A percentile compares a stretch with the other conserved stretches of the same genome.
Evolutionary conservation across 805 yeast species (phyloP).

Genomic region (Saccharomycopsis lassenensis): DNA sequence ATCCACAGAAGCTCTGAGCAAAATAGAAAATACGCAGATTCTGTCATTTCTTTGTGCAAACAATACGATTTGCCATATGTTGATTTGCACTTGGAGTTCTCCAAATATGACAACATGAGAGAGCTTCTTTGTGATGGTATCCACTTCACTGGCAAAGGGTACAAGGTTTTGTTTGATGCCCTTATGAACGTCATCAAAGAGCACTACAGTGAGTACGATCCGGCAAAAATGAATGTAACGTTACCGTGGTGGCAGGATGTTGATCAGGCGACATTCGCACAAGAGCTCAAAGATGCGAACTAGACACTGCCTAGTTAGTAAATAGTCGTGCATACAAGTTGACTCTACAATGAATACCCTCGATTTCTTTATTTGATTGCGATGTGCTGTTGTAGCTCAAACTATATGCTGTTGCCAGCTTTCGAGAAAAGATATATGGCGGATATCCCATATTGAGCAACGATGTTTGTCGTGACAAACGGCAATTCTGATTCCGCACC

Average conservation of each 20-base stretch:
- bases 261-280: too few species aligned
- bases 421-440: too few species aligned
- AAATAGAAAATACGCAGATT: conserved; percentile 41
- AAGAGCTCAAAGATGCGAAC: too few species aligned
- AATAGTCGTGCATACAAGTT: too few species aligned
- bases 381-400: too few species aligned
- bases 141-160: conserved; percentile 48
- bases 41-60: conserved; percentile 34
- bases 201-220: conserved; percentile 38
- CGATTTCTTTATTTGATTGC: too few species aligned
- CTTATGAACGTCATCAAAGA: conserved; percentile 29
- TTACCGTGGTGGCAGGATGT: conserved; percentile 40
- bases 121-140: conserved; percentile 43
- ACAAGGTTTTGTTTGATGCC: conserved; percentile 36
- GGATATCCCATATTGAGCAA: too few species aligned
- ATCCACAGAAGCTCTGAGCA: conserved; percentile 35
- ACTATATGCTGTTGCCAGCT: too few species aligned
- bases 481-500: neutral
- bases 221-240: conserved; percentile 30
- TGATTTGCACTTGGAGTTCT: conserved; percentile 39
- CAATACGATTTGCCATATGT: conserved; percentile 44
- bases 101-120: conserved; percentile 28
- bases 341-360: too few species aligned
- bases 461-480: too few species aligned
- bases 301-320: too few species aligned